Evolutionary conservation across 2,329 filamentous ascomycete species (phyloP).

Genomic region (Dactylellina sp.): DNA sequence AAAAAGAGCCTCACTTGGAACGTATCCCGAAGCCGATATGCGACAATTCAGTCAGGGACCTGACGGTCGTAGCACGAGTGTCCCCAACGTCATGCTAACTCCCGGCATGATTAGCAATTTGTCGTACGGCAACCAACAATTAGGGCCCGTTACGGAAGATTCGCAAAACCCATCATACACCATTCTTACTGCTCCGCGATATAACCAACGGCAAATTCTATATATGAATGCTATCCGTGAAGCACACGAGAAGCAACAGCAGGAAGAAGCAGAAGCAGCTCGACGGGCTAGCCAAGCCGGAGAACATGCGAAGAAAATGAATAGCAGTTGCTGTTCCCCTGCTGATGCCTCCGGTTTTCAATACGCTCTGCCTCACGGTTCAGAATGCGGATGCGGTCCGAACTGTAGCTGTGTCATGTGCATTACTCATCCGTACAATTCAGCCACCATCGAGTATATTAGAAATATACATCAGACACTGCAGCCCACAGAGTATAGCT

Average conservation of each 20-base stretch:
- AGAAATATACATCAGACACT: constrained; percentile 66
- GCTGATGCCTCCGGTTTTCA: constrained; percentile 3
- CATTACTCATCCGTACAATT: constrained; percentile 66
- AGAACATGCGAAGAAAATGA: constrained; percentile 37
- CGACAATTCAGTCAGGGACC: constrained; percentile 21
- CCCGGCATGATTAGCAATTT: constrained; percentile 1
- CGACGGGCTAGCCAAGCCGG: constrained; percentile 41
- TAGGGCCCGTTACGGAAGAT: constrained; percentile 29
- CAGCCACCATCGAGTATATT: constrained; percentile 65
- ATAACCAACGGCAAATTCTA: constrained; percentile 32
- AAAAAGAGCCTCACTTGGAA: constrained; percentile 32
- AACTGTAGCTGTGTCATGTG: constrained; percentile 66
- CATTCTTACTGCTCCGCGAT: constrained; percentile 32
- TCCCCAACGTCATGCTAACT: constrained; percentile 35
- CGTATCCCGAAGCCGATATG: constrained; percentile 37
- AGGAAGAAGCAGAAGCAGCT: constrained; percentile 39
- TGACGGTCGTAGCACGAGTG: constrained; percentile 36
- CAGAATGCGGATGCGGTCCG: constrained; percentile 65
- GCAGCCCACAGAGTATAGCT: constrained; percentile 61
- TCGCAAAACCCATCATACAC: constrained; percentile 31
- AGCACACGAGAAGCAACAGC: constrained; percentile 38
- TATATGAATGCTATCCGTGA: constrained; percentile 50
- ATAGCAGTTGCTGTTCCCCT: constrained; percentile 24
- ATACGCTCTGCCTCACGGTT: constrained; percentile 57
- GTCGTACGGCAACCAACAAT: constrained; percentile 15